Conservation (phyloP, 768 basidiomycete species). For the Macrocybe gigantea region DNA sequence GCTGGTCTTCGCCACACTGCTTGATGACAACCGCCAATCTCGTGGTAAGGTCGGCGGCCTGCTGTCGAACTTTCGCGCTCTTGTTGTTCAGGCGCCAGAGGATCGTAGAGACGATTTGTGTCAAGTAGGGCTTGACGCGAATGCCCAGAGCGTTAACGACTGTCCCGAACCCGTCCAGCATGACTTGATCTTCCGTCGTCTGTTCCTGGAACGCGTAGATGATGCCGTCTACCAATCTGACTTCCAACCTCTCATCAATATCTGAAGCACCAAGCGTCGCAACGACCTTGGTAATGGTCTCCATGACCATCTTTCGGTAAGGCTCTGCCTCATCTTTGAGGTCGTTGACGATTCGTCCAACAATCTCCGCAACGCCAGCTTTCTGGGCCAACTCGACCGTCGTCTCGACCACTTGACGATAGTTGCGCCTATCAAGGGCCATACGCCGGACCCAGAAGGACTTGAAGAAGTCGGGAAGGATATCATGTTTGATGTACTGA, state of each 20-base stretch:
- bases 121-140: constrained; percentile 96
- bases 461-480: constrained; percentile 98
- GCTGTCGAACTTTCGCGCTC: constrained; percentile 97
- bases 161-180: constrained; percentile 97
- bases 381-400: constrained; percentile 98
- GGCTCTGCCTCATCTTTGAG: constrained; percentile 89
- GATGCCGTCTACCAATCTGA: constrained; percentile 94
- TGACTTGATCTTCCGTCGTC: constrained; percentile 97
- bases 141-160: constrained; percentile 96
- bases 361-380: constrained; percentile 93
- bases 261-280: constrained; percentile 94
- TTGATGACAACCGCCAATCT: constrained; percentile 96
- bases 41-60: constrained; percentile 98
- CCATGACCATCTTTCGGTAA: constrained; percentile 99
- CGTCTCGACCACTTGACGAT: constrained; percentile 96
- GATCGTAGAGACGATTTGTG: constrained; percentile 97
- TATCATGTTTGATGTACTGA: constrained; percentile 94
- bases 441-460: constrained; percentile 98
- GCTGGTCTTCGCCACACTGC: constrained; percentile 94
- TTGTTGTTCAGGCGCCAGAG: constrained; percentile 99
- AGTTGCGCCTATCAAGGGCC: constrained; percentile 95
- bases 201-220: constrained; percentile 99
- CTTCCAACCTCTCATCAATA: constrained; percentile 92
- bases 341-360: constrained; percentile 82
- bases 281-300: constrained; percentile 97